Conservation (phyloP, 139 green algal species). For the Nannochloris sp. region DNA sequence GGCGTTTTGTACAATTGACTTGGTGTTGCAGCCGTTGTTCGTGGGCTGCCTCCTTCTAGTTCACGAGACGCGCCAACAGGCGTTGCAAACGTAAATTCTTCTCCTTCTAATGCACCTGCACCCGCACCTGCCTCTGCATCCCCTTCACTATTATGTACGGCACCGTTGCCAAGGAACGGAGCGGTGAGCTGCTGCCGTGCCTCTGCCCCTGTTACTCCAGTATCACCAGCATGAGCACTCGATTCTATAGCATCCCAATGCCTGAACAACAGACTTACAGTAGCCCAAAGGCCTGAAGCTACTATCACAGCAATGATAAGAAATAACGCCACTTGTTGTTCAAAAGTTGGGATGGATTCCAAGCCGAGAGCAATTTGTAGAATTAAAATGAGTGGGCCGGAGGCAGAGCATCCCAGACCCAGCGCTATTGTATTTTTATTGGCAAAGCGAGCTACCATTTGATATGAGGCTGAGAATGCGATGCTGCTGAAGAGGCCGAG, state of each 20-base stretch:
- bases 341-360: neutral
- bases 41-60: neutral
- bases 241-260: constrained; percentile 41
- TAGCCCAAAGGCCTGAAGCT: constrained; percentile 15
- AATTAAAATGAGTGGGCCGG: constrained; percentile 49
- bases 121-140: neutral
- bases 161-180: neutral
- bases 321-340: constrained; percentile 53
- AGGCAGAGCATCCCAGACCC: constrained; percentile 39
- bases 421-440: constrained; percentile 70
- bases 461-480: constrained; percentile 69
- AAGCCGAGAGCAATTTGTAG: constrained; percentile 43
- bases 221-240: neutral
- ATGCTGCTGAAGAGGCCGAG: constrained; percentile 55
- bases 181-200: neutral
- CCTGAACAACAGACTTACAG: constrained; percentile 29
- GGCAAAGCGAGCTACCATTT: constrained; percentile 56
- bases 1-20: neutral
- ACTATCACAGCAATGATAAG: constrained; percentile 24
- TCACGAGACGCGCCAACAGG: neutral
- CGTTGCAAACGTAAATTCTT: too few relatives aligned
- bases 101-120: neutral
- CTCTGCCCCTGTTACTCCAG: neutral
- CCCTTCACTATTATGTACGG: neutral
- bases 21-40: neutral